These are phyloP conservation scores for Debaryomyces udenii DNA, from an alignment of 1,139 yeast genomes.

Conservation along the genomic window DNA sequence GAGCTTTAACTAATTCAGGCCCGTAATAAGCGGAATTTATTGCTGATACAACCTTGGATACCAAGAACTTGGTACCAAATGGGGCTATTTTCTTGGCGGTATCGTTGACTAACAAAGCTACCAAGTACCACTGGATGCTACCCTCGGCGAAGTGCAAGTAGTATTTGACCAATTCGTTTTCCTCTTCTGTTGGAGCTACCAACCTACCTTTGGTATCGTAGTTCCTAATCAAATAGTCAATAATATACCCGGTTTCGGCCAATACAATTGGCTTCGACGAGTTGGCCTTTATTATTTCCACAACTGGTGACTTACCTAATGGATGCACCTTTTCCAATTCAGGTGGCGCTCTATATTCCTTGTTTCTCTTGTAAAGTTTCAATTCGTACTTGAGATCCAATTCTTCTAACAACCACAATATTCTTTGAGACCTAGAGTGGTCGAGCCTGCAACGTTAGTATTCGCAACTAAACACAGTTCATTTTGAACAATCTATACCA, in stretches of 20 bases:
- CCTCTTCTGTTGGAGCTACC: constrained; percentile 27
- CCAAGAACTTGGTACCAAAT: constrained; percentile 29
- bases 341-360: constrained; percentile 37
- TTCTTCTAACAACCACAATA: constrained; percentile 44
- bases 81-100: constrained; percentile 35
- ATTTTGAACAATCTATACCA: neutral
- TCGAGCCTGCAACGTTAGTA: constrained; percentile 30
- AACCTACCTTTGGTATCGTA: constrained; percentile 33
- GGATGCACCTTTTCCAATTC: constrained; percentile 41
- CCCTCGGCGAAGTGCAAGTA: constrained; percentile 46
- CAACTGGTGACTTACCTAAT: constrained; percentile 45
- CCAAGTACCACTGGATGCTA: constrained; percentile 37
- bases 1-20: constrained; percentile 28
- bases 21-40: constrained; percentile 33
- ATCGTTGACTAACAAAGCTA: constrained; percentile 31
- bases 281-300: constrained; percentile 34
- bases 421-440: constrained; percentile 42
- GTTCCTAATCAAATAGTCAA: constrained; percentile 32
- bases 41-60: constrained; percentile 24
- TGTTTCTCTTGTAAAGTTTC: constrained; percentile 32
- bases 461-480: neutral
- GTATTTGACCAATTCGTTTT: constrained; percentile 34
- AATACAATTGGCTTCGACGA: constrained; percentile 21
- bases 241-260: constrained; percentile 45
- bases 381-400: constrained; percentile 39